Evolutionary conservation across 495 filamentous ascomycete species (phyloP).

Genomic region (Friedmanniomyces simplex): DNA sequence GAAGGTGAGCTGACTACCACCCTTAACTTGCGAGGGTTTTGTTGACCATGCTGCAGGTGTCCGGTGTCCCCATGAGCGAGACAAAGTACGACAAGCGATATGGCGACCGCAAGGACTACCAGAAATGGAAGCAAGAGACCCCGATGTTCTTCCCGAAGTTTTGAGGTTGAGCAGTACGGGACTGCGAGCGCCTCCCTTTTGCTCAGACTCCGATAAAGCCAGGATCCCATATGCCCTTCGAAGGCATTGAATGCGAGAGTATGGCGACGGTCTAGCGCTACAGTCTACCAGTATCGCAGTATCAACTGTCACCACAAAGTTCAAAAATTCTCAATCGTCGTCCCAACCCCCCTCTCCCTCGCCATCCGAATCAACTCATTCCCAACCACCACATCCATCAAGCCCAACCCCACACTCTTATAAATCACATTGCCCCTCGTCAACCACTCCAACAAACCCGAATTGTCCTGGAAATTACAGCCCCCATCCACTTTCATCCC

Average conservation of each 20-base stretch:
- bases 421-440: conserved; percentile 76
- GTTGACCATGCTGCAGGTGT: conserved; percentile 32
- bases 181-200: no score
- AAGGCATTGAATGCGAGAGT: no score
- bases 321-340: conserved; percentile 58
- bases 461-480: conserved; percentile 35
- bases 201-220: no score
- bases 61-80: conserved; percentile 50
- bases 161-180: no score
- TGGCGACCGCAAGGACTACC: conserved; percentile 53
- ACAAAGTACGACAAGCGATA: conserved; percentile 55
- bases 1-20: conserved; percentile 34
- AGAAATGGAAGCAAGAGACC: conserved; percentile 55
- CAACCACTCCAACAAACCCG: conserved; percentile 59
- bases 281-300: neutral
- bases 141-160: conserved; percentile 57
- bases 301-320: neutral
- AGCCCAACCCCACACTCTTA: conserved; percentile 67
- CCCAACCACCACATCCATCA: conserved; percentile 74
- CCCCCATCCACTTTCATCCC: conserved; percentile 26
- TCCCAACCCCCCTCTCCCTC: conserved; percentile 61
- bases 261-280: no score
- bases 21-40: neutral
- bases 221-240: no score
- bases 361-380: conserved; percentile 66